Conservation (phyloP, 1,284 basidiomycete species). For the Cryptococcus floricola region DNA sequence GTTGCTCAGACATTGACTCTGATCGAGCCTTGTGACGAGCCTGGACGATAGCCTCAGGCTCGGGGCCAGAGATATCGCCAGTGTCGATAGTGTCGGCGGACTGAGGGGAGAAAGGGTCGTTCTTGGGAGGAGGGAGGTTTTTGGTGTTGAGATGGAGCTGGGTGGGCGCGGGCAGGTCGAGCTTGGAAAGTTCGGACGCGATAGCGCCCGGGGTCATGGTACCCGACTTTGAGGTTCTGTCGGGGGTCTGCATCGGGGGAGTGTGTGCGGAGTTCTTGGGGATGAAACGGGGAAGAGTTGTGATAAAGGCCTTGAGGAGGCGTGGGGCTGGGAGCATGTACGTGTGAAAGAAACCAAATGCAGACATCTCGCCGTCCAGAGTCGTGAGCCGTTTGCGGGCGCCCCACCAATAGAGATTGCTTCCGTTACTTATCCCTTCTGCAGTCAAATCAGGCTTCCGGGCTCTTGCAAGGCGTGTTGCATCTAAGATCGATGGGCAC, state of each 20-base stretch:
- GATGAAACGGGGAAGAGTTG: background rate
- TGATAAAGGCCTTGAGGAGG: constrained; percentile 12
- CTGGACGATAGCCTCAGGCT: constrained; percentile 45
- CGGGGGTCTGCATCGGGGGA: constrained; percentile 18
- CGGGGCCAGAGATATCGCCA: constrained; percentile 43
- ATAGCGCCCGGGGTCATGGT: constrained; percentile 44
- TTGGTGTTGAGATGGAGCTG: constrained; percentile 29
- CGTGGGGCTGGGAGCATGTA: constrained; percentile 8
- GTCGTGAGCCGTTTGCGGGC: too few relatives aligned
- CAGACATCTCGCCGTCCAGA: too few relatives aligned
- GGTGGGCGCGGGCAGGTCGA: constrained; percentile 45
- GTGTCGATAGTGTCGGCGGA: constrained; percentile 12
- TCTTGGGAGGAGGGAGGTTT: constrained; percentile 10
- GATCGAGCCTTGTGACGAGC: constrained; percentile 35
- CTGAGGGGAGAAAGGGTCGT: constrained; percentile 9
- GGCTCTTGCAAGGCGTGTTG: too few relatives aligned
- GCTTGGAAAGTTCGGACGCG: constrained; percentile 44
- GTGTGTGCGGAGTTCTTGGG: background rate
- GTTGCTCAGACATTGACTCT: constrained; percentile 46
- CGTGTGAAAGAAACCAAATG: background rate
- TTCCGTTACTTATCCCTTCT: too few relatives aligned
- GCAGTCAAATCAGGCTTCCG: too few relatives aligned
- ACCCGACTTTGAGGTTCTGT: constrained; percentile 18
- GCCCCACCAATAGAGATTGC: too few relatives aligned
- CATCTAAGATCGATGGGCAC: too few relatives aligned